Base-by-base conservation (phyloP, 805 yeast genomes). In the Metschnikowia kofuensis region DNA sequence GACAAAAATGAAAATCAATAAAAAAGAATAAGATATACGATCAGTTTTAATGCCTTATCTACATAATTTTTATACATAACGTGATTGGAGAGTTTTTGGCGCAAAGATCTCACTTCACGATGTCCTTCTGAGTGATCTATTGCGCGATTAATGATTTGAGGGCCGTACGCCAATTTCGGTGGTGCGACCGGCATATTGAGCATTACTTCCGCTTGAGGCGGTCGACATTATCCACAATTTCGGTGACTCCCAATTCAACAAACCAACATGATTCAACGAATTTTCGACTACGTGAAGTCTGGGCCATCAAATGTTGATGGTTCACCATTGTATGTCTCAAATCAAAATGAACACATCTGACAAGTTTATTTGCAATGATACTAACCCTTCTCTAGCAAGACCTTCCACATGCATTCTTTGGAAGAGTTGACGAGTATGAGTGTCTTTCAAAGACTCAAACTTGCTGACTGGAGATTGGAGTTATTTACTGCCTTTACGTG, bases 401-500 rank as follows among this genome's bases (percentile, higher is more conserved):
- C 48, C 36, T 57, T 55, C 54, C 39, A 60, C 44, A 57, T 64
- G 16, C 67, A 69, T 58, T 61, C 79, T 32, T 49, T 65, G 42
- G 84, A 81, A 38, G 85, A 83, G 53, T 78, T 88, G 64, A 73
- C 75, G 35, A 72, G 68, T 6, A 69, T 89, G 81, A 69, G 86
- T 2, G 26, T 89, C 44, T 39, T 70, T 42, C 76, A 84, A 57
- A 82, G 97, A 60, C 47, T 87, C 37, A 56, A 59, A 50, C 56
- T 69, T 29, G 84, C 86, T 65, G 83, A 87, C 67, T 94, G 97
- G 97, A 74, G 73, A 39, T 76, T 85, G 61, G 99, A 92, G 72
- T 35, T 74, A 29, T 58, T 77, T 51, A 80, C 89, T 26, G 21
- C 84, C 13, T 74, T 69, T 11, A 65, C 84, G 50, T 76, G 87